These are phyloP conservation scores for Fusarium buxicola DNA, from an alignment of 2,329 filamentous ascomycete genomes.

Conservation along the genomic window DNA sequence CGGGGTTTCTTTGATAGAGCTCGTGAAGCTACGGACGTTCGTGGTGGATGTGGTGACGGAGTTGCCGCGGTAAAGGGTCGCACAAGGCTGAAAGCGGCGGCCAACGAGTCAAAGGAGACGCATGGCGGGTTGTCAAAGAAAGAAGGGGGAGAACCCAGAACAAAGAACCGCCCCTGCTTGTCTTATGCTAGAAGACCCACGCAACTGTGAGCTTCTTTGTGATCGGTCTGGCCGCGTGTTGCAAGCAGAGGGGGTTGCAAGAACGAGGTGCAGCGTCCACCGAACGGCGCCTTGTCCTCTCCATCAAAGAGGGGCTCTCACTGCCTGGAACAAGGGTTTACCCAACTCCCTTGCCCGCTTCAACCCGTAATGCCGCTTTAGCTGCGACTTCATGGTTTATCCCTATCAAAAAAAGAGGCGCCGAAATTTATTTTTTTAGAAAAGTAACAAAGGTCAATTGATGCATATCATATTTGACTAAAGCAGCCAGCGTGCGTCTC, in stretches of 20 bases:
- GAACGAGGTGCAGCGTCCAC: slow-evolving; percentile 12
- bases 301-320: slow-evolving; percentile 40
- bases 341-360: slow-evolving; percentile 14
- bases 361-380: neutral
- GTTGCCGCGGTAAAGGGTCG: slow-evolving; percentile 23
- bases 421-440: no score
- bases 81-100: slow-evolving; percentile 41
- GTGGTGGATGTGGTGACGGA: slow-evolving; percentile 22
- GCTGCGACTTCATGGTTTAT: no score
- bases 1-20: slow-evolving; percentile 16
- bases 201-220: slow-evolving; percentile 17
- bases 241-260: slow-evolving; percentile 23
- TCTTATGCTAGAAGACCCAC: slow-evolving; percentile 22
- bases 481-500: slow-evolving; percentile 23
- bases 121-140: slow-evolving; percentile 40
- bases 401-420: no score
- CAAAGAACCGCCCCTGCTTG: slow-evolving; percentile 19
- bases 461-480: slow-evolving; percentile 26
- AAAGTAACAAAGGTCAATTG: slow-evolving; percentile 26
- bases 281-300: slow-evolving; percentile 20
- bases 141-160: neutral
- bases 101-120: slow-evolving; percentile 44
- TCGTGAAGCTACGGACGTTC: slow-evolving; percentile 28
- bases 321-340: slow-evolving; percentile 22
- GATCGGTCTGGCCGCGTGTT: slow-evolving; percentile 11